Conservation (phyloP, 106 monocot species). For the Xerophyta viscosa region DNA sequence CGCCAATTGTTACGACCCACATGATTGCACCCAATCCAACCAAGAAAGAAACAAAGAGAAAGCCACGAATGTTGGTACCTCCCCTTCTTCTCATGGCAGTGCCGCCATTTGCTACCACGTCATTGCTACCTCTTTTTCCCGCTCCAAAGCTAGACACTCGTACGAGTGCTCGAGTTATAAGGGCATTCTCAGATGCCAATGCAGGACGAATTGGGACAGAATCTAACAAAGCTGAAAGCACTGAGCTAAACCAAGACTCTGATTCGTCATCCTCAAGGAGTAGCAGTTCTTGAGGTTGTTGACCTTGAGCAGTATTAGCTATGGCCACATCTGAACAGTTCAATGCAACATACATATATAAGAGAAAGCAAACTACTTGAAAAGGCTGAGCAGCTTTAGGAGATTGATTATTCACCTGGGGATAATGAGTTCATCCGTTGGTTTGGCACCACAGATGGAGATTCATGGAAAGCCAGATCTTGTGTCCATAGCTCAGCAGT, state of each 20-base stretch:
- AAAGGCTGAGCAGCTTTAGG: background rate
- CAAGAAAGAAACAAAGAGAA: slow-evolving; percentile 65
- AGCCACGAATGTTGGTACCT: slow-evolving; percentile 20
- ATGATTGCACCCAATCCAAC: slow-evolving; percentile 56
- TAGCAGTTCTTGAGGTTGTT: slow-evolving; percentile 7
- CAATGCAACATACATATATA: slow-evolving; percentile 5
- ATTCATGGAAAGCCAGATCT: slow-evolving; percentile 12
- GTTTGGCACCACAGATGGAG: slow-evolving; percentile 4
- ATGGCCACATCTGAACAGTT: slow-evolving; percentile 23
- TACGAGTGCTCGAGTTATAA: slow-evolving; percentile 48
- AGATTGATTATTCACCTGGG: slow-evolving; percentile 43
- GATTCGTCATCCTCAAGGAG: slow-evolving; percentile 8
- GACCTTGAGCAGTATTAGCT: slow-evolving; percentile 3
- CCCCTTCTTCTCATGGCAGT: background rate
- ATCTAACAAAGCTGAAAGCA: slow-evolving; percentile 41
- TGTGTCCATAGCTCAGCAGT: slow-evolving; percentile 36
- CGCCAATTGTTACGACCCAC: slow-evolving; percentile 55
- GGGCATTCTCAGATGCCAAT: slow-evolving; percentile 52
- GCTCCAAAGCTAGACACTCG: slow-evolving; percentile 75
- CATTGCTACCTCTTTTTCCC: slow-evolving; percentile 8
- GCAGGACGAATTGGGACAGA: slow-evolving; percentile 84
- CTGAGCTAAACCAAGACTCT: slow-evolving; percentile 44
- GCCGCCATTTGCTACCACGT: slow-evolving; percentile 6
- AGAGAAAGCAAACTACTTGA: slow-evolving; percentile 6
- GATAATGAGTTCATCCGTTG: background rate